Evolutionary conservation across 441 rosid species (phyloP).

Genomic region (Populus hybrid): DNA sequence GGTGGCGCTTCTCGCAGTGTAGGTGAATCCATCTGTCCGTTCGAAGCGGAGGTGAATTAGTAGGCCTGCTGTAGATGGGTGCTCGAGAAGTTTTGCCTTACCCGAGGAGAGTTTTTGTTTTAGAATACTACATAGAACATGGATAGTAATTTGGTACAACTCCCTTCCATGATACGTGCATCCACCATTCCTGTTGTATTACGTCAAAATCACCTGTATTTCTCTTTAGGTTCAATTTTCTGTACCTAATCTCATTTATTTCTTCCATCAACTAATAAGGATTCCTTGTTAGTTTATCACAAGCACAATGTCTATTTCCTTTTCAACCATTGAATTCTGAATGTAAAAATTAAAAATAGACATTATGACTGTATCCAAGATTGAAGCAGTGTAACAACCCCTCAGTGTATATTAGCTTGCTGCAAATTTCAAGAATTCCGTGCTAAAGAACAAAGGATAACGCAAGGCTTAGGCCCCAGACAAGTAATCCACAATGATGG

Average conservation of each 20-base stretch:
- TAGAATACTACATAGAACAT: not conserved
- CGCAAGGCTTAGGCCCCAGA: not conserved
- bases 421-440: not conserved
- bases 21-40: conserved; percentile 14
- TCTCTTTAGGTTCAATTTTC: not conserved
- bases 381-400: no score
- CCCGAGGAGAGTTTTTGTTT: not conserved
- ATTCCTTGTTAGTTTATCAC: no score
- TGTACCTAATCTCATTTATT: not conserved
- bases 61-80: not conserved
- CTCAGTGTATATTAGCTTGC: not conserved
- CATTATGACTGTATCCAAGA: no score
- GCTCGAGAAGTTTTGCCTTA: not conserved
- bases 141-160: conserved; percentile 8
- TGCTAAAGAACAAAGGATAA: not conserved
- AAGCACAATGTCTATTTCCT: no score
- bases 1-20: conserved; percentile 10
- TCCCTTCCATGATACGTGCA: not conserved
- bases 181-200: conserved; percentile 11
- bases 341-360: no score
- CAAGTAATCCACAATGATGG: no score
- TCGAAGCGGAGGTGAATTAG: not conserved
- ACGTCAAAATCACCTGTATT: not conserved
- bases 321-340: no score
- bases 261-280: no score